Conservation (phyloP, 2,329 filamentous ascomycete genomes). For the Sporothrix brasiliensis region DNA sequence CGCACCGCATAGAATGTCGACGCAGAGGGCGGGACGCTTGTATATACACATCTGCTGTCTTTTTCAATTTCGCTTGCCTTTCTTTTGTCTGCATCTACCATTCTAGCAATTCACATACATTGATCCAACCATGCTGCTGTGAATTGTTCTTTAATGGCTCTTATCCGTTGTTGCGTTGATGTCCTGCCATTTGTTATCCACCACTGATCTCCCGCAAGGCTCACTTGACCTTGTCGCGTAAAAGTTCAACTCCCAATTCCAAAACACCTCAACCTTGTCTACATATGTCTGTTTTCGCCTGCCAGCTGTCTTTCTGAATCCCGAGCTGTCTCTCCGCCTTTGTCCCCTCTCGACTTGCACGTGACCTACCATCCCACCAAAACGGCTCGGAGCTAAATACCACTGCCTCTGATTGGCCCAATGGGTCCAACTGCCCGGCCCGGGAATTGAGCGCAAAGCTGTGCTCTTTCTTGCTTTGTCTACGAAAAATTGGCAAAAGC, state of each 20-base stretch:
- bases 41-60: slow-evolving; percentile 28
- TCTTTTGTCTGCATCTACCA: slow-evolving; percentile 9
- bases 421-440: not conserved
- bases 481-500: slow-evolving; percentile 14
- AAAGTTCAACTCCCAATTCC: not conserved
- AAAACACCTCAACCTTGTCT: too few relatives aligned
- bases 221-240: not conserved
- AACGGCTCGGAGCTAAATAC: slow-evolving; percentile 34
- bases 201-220: not conserved
- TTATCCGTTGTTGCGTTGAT: too few relatives aligned
- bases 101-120: slow-evolving; percentile 2
- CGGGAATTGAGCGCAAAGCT: slow-evolving; percentile 33
- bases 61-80: not conserved
- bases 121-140: not conserved
- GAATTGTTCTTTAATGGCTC: not conserved
- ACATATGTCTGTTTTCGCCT: not conserved
- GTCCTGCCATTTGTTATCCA: not conserved
- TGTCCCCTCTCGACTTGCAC: slow-evolving; percentile 21
- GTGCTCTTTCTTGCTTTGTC: slow-evolving; percentile 27
- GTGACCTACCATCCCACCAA: slow-evolving; percentile 31
- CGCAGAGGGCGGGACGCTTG: slow-evolving; percentile 21
- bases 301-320: not conserved
- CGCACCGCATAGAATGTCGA: not conserved
- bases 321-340: slow-evolving; percentile 16
- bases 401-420: slow-evolving; percentile 32